phyloP scores from a whole-genome alignment of 1,139 yeast genomes.

The Suhomyces ambrosiae region DNA sequence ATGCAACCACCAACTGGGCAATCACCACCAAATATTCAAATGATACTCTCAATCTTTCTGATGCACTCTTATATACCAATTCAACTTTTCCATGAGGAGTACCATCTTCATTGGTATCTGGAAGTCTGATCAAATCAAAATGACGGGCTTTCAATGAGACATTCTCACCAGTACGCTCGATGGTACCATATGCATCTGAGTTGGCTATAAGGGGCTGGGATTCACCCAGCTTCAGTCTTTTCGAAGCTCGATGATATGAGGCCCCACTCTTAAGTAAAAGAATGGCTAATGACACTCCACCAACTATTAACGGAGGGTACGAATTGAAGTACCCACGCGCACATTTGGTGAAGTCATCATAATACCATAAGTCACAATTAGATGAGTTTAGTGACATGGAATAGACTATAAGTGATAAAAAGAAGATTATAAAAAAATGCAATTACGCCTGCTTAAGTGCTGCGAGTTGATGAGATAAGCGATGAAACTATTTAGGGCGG shows the following conservation, averaged over 20 bases:
- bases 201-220: slow-evolving; percentile 35
- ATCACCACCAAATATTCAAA: slow-evolving; percentile 52
- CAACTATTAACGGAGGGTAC: slow-evolving; percentile 36
- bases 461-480: neutral
- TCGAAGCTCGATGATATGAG: slow-evolving; percentile 17
- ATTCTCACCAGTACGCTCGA: slow-evolving; percentile 9
- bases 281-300: slow-evolving; percentile 32
- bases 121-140: slow-evolving; percentile 49
- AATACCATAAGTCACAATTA: slow-evolving; percentile 35
- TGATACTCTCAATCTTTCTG: slow-evolving; percentile 55
- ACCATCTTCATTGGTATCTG: slow-evolving; percentile 53
- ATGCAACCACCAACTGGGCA: slow-evolving; percentile 46
- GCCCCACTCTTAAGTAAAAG: slow-evolving; percentile 27
- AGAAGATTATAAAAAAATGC: neutral
- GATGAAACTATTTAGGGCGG: neutral
- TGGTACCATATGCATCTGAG: slow-evolving; percentile 36
- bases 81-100: slow-evolving; percentile 54
- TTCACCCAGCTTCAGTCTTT: slow-evolving; percentile 23
- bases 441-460: neutral
- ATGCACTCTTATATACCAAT: slow-evolving; percentile 43
- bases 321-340: slow-evolving; percentile 43
- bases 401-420: neutral
- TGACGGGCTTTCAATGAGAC: slow-evolving; percentile 46
- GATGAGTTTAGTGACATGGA: slow-evolving; percentile 4
- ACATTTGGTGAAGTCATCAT: slow-evolving; percentile 51